Base-by-base conservation (phyloP, 139 green algal genomes). In the Chlorella sp. region DNA sequence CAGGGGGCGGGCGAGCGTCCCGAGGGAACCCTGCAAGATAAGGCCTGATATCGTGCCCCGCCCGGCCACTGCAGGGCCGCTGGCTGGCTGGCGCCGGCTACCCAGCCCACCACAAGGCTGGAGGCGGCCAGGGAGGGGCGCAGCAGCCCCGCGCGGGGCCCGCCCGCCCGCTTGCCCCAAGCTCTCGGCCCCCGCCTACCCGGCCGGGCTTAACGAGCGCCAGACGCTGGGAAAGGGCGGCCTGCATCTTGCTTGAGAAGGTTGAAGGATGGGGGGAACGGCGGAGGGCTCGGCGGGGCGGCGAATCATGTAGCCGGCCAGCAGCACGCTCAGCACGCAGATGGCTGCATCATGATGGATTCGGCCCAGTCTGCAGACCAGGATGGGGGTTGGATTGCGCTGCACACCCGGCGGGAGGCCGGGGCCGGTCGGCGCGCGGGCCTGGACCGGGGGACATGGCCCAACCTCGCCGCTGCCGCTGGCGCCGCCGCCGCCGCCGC, bases 121-220 rank as follows among this genome's bases (percentile, higher is more conserved):
- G 3, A 11, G 30, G 23, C 16, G 64, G n/a, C 13, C n/a, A 34
- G n/a, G 64, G n/a, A 1, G 26, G 64, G 64, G n/a, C 20, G 30
- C 64, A 30, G 30, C n/a, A 39, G 34, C n/a, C n/a, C 30, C 15
- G 64, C 64, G 64, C 34, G 64, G 13, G 30, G 3, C 30, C 64
- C n/a, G 34, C 30, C n/a, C 64, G 64, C n/a, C 28, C 76, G 71
- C 39, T n/a, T n/a, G n/a, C n/a, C n/a, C n/a, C n/a, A n/a, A n/a
- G n/a, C n/a, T n/a, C n/a, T n/a, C n/a, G n/a, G n/a, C n/a, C n/a
- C n/a, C n/a, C n/a, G n/a, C n/a, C n/a, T n/a, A 82, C 76, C 76
- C 76, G 76, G 76, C 76, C 76, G 18, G 76, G 76, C 57, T 71
- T 71, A 36, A 82, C 39, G 64, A 60, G 60, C 60, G 60, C 60